Evolutionary conservation across 169 alveolate species (phyloP).

Genomic region (Plasmodium billcollinsi): DNA sequence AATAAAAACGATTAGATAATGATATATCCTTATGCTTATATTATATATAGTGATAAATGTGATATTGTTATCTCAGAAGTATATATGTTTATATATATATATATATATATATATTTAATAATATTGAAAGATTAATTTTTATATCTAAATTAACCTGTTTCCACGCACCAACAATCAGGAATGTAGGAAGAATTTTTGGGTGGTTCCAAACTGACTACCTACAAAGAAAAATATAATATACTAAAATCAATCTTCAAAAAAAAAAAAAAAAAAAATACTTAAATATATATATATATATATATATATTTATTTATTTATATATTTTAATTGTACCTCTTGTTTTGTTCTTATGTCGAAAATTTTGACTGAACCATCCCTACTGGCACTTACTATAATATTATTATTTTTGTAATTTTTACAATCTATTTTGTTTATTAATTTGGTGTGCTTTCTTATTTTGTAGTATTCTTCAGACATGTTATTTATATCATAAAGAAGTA

Average conservation of each 20-base stretch:
- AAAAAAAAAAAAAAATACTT: conserved; percentile 1
- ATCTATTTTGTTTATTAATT: conserved; percentile 88
- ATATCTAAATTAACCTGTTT: conserved; percentile 85
- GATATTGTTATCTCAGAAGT: neutral
- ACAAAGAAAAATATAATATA: conserved; percentile 70
- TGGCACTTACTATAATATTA: conserved; percentile 91
- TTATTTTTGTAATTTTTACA: conserved; percentile 91
- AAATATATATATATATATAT: neutral
- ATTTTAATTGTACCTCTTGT: conserved; percentile 20
- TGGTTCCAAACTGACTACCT: conserved; percentile 91
- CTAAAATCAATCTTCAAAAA: conserved; percentile 9
- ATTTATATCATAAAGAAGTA: conserved; percentile 89
- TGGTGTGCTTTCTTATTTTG: conserved; percentile 89
- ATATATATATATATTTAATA: neutral
- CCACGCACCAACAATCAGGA: conserved; percentile 95
- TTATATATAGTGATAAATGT: neutral
- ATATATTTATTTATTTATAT: neutral
- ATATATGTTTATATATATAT: conserved; percentile 7
- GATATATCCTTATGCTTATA: neutral
- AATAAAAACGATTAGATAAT: neutral
- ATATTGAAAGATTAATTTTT: neutral
- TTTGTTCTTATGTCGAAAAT: conserved; percentile 92
- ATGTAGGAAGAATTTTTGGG: conserved; percentile 85
- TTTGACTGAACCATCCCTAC: conserved; percentile 90
- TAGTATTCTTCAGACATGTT: conserved; percentile 84